Base-by-base conservation (phyloP, 257 asterid species). In the Ophiorrhiza pumila region DNA sequence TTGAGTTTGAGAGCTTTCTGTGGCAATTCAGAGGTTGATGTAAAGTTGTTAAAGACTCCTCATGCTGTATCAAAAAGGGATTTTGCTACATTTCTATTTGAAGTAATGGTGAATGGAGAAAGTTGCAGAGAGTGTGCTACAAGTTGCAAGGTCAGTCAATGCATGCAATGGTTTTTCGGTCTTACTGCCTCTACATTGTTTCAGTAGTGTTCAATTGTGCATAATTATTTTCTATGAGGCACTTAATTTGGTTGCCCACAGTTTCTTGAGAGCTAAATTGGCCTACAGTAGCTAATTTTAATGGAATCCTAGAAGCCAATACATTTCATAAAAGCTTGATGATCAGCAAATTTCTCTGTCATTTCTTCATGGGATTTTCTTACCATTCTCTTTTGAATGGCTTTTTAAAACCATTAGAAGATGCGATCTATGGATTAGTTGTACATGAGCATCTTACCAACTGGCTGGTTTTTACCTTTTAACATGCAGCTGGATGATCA, bases 401-500 rank as follows among this genome's bases (percentile, higher is more conserved):
- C n/a, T 46, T 46, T 46, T 1, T 43, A 43, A 7, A 5, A 5
- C 8, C 10, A 43, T 43, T 46, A 46, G 4, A 46, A 15, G 17
- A 46, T 46, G 52, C 2, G 10, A 46, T 13, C 20, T 46, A 5
- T 18, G 15, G 57, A 50, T 29, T 58, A 58, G 64, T 29, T 58
- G 5, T 8, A 23, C 32, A n/a, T 25, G 12, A 25, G 27, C 32
- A 55, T 23, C 60, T 55, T n/a, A 0, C 17, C 5, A 58, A 34
- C 37, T 32, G 32, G 43, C 25, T 59, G 1, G 62, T 56, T 59
- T 59, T 13, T 8, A 15, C 22, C 12, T 59, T 17, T 59, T 13
- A 49, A 79, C 35, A 64, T 83, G 90, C 91, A 93, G 98, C 86
- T 93, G 76, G 97, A 91, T 81, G 70, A 74, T 66, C 83, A 84